phyloP scores from a whole-genome alignment of 306 rosid species.

The Spatholobus suberectus region DNA sequence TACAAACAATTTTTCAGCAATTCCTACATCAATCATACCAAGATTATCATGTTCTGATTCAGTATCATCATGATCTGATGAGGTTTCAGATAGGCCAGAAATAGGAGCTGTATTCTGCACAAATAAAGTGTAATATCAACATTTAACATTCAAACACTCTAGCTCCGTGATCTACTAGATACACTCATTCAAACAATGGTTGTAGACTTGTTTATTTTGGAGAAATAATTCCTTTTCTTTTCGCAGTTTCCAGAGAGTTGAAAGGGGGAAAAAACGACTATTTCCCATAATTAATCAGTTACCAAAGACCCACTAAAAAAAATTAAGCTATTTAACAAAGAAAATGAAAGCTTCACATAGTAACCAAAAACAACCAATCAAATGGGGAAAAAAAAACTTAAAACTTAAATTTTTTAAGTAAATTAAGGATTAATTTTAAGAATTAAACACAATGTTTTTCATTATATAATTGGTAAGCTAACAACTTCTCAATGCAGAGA shows the following conservation, averaged over 20 bases:
- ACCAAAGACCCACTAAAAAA: background rate
- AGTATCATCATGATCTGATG: constrained; percentile 77
- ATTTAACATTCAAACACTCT: constrained; percentile 7
- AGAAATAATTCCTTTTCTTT: background rate
- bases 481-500: constrained; percentile 12
- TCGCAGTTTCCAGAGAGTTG: background rate
- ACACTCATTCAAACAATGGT: background rate
- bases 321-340: background rate
- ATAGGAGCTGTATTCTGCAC: constrained; percentile 85
- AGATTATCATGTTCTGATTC: constrained; percentile 60
- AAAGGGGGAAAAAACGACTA: too few species aligned
- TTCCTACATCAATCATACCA: constrained; percentile 46
- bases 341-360: background rate
- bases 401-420: background rate
- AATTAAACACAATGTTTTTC: background rate
- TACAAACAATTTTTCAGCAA: constrained; percentile 71
- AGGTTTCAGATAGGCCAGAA: constrained; percentile 78
- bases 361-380: constrained; percentile 3
- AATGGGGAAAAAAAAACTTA: background rate
- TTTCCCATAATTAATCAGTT: background rate
- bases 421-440: background rate
- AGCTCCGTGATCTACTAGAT: constrained; percentile 14
- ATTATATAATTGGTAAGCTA: background rate
- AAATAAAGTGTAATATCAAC: constrained; percentile 27
- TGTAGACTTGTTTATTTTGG: background rate